Percentiles rank a stretch among this genome's conserved stretches.
Conservation (phyloP, 768 basidiomycete species). For the Kwoniella bestiolae region DNA sequence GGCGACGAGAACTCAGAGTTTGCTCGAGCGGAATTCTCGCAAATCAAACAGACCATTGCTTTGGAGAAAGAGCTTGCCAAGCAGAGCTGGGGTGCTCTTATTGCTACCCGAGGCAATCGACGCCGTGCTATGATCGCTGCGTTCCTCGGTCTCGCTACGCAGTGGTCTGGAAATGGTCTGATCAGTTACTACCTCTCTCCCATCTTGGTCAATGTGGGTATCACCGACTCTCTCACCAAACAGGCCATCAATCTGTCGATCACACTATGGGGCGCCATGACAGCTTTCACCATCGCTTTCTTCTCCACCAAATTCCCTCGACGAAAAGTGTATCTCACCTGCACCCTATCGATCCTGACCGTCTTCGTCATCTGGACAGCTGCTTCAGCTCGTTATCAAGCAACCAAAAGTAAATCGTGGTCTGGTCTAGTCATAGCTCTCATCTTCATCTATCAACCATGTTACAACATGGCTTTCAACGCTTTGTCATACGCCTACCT, state of each 20-base stretch:
- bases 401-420: slow-evolving; percentile 56
- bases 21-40: slow-evolving; percentile 54
- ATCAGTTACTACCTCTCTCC: slow-evolving; percentile 39
- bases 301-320: slow-evolving; percentile 63
- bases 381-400: neutral
- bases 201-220: slow-evolving; percentile 38
- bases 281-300: slow-evolving; percentile 64
- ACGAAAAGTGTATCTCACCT: slow-evolving; percentile 63
- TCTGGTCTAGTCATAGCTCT: slow-evolving; percentile 24
- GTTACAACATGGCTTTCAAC: slow-evolving; percentile 26
- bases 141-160: slow-evolving; percentile 31
- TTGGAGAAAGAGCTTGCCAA: slow-evolving; percentile 55
- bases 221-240: slow-evolving; percentile 62
- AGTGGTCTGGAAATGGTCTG: slow-evolving; percentile 42
- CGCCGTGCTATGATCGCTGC: slow-evolving; percentile 67
- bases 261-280: slow-evolving; percentile 66
- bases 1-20: slow-evolving; percentile 65
- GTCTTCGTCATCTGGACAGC: slow-evolving; percentile 26
- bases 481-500: slow-evolving; percentile 62
- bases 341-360: slow-evolving; percentile 14
- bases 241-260: slow-evolving; percentile 66
- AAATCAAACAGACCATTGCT: slow-evolving; percentile 71
- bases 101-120: slow-evolving; percentile 70
- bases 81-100: slow-evolving; percentile 61
- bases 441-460: slow-evolving; percentile 31